Percentiles rank a stretch among this genome's conserved stretches.
Evolutionary conservation across 805 yeast species (phyloP).

Genomic region (Saccharomyces kudriavzevii): DNA sequence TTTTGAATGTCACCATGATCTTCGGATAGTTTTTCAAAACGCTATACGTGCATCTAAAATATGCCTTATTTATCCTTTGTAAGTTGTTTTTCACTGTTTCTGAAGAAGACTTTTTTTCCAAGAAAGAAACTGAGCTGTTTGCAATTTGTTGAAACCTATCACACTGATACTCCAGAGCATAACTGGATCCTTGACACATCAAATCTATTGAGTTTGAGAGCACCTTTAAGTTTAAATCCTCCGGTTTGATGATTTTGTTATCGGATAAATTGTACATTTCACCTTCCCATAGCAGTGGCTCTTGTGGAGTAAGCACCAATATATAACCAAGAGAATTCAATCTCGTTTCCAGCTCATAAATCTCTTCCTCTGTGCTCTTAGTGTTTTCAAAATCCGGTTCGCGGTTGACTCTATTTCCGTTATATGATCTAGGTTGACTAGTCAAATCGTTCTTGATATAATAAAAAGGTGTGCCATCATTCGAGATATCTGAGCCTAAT

Average conservation of each 20-base stretch:
- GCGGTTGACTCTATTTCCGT: constrained; percentile 4
- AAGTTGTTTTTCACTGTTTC: constrained; percentile 68
- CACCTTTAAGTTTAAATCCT: constrained; percentile 17
- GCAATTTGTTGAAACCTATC: constrained; percentile 50
- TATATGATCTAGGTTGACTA: constrained; percentile 5
- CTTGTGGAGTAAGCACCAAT: constrained; percentile 65
- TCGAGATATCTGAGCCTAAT: constrained; percentile 23
- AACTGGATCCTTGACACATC: constrained; percentile 51
- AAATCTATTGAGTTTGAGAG: constrained; percentile 16
- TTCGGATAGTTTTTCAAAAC: constrained; percentile 54
- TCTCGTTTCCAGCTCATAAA: constrained; percentile 21
- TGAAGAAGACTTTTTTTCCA: constrained; percentile 63
- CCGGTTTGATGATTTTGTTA: constrained; percentile 26
- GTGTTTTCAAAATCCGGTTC: constrained; percentile 21
- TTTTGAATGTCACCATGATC: constrained; percentile 47
- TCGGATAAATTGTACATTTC: constrained; percentile 48
- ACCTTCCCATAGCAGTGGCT: constrained; percentile 90
- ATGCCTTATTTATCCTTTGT: constrained; percentile 53
- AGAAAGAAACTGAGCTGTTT: constrained; percentile 45
- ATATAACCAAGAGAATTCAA: constrained; percentile 47
- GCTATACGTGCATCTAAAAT: constrained; percentile 57
- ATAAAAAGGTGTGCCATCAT: constrained; percentile 22
- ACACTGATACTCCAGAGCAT: constrained; percentile 46
- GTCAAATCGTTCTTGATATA: constrained; percentile 11
- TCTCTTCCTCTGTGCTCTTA: constrained; percentile 27